A percentile compares a stretch with the other conserved stretches of the same genome.
These are phyloP conservation scores for Rutstroemia sp. DNA, from an alignment of 2,329 filamentous ascomycete genomes.

Conservation along the genomic window DNA sequence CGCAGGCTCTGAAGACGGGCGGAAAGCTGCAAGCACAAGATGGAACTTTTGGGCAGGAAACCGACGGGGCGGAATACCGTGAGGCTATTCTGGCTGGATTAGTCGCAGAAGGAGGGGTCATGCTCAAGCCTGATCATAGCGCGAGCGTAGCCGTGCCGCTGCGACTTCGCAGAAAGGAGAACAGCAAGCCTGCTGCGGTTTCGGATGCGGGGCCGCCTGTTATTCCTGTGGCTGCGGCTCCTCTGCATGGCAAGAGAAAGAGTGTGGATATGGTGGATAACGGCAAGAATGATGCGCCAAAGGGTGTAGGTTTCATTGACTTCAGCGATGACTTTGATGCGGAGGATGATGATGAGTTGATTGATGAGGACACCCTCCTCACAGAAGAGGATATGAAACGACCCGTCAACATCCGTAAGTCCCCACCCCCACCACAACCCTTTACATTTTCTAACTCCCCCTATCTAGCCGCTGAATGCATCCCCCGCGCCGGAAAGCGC, in stretches of 20 bases:
- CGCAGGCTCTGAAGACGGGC: conserved; percentile 61
- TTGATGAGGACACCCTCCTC: conserved; percentile 84
- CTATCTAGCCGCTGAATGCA: conserved; percentile 68
- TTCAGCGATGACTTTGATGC: conserved; percentile 42
- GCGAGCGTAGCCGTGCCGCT: conserved; percentile 36
- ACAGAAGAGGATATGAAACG: conserved; percentile 76
- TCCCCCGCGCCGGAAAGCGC: conserved; percentile 79
- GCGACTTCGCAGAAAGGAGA: conserved; percentile 47
- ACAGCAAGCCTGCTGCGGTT: conserved; percentile 38
- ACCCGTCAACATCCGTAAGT: conserved; percentile 74
- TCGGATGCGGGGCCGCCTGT: conserved; percentile 31
- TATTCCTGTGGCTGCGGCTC: conserved; percentile 22
- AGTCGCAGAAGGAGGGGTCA: conserved; percentile 52
- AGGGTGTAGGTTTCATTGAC: conserved; percentile 62
- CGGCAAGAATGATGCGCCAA: conserved; percentile 28
- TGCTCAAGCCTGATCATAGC: conserved; percentile 61
- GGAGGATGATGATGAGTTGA: conserved; percentile 69
- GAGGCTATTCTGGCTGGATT: conserved; percentile 83
- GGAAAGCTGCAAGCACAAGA: conserved; percentile 64
- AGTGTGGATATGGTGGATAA: conserved; percentile 19
- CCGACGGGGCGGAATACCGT: conserved; percentile 44
- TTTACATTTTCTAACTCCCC: conserved; percentile 5
- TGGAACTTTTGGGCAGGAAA: conserved; percentile 44
- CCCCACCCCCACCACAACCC: neutral
- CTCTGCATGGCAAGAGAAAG: conserved; percentile 22